Base-by-base conservation (phyloP, 768 basidiomycete genomes). In the Termitomyces sp. region DNA sequence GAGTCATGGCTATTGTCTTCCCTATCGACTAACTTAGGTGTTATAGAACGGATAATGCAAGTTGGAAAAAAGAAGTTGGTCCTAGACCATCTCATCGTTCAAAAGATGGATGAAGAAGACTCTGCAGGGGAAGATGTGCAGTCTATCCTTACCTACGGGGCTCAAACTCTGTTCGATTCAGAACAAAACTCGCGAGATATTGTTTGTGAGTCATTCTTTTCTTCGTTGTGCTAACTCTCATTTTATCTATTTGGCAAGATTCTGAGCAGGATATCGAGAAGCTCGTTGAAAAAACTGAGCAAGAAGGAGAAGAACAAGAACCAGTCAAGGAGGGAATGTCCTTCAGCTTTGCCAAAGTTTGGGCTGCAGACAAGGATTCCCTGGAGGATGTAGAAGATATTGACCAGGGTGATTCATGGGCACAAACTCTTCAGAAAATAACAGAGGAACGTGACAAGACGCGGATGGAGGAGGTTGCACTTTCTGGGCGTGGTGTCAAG, bases 31-130 rank as follows among this genome's bases (percentile, higher is more conserved):
- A 21, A 52, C 59, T 57, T 57, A 65, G 38, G 17, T 61, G n/a
- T 42, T 40, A 19, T 64, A 96, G 95, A 97, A 66, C 89, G 88
- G 44, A 98, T 97, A 63, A 81, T 96, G 72, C 87, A 93, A 71
- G 83, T 86, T 25, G 93, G 92, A n/a, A 96, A 96, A 76, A 93
- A 92, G 78, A 98, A 98, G 70, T 81, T 98, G 29, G 88, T 93
- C 14, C 77, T 98, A 9, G 95, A 98, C 64, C 95, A 98, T 73
- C 77, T 98, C 16, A 95, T 98, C 62, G 95, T 98, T 21, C 91
- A 97, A 72, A 93, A 92, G 68, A 94, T 96, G 89, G 92, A 94
- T 61, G 89, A 92, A 47, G 90, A 90, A 44, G 85, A 84, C 35
- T 72, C 71, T 4, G 82, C 76, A 8, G 77, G 85, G 44, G 89